Percentiles rank a stretch among this genome's conserved stretches.
Evolutionary conservation across 768 basidiomycete genomes (phyloP).

Genomic region (Pseudohyphozyma bogoriensis): DNA sequence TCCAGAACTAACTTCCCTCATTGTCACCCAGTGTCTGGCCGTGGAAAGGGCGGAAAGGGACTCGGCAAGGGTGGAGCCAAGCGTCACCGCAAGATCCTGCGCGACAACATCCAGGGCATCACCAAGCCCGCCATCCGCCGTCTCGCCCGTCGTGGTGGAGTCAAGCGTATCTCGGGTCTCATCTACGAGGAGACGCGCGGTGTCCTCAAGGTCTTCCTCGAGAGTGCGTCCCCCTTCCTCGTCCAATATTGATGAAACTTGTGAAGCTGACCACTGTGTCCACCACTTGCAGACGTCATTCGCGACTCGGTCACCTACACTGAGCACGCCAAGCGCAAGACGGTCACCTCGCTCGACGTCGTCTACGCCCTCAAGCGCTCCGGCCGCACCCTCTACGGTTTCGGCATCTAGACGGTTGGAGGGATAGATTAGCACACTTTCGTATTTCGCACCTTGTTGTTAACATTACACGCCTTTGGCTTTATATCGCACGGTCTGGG

Average conservation of each 20-base stretch:
- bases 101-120: slow-evolving; percentile 52
- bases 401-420: too few species aligned
- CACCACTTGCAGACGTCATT: slow-evolving; percentile 52
- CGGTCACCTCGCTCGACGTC: slow-evolving; percentile 86
- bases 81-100: slow-evolving; percentile 90
- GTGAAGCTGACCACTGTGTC: neutral
- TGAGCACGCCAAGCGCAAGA: slow-evolving; percentile 84
- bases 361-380: slow-evolving; percentile 46
- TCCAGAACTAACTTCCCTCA: neutral
- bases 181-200: slow-evolving; percentile 95
- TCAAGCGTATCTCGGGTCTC: slow-evolving; percentile 81
- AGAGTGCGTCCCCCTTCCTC: slow-evolving; percentile 40
- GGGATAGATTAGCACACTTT: too few species aligned
- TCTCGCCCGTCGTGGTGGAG: slow-evolving; percentile 94
- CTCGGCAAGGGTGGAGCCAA: slow-evolving; percentile 95
- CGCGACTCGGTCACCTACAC: slow-evolving; percentile 97
- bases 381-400: slow-evolving; percentile 42
- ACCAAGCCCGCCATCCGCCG: slow-evolving; percentile 86
- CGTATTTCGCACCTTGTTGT: too few species aligned
- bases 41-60: slow-evolving; percentile 66
- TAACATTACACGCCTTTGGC: too few species aligned
- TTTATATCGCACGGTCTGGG: too few species aligned
- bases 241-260: too few species aligned
- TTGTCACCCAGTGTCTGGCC: slow-evolving; percentile 38
- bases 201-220: slow-evolving; percentile 88